Percentiles rank a stretch among this genome's conserved stretches.
These are phyloP conservation scores for Cercospora berteroae DNA, from an alignment of 2,329 filamentous ascomycete species.

Conservation along the genomic window DNA sequence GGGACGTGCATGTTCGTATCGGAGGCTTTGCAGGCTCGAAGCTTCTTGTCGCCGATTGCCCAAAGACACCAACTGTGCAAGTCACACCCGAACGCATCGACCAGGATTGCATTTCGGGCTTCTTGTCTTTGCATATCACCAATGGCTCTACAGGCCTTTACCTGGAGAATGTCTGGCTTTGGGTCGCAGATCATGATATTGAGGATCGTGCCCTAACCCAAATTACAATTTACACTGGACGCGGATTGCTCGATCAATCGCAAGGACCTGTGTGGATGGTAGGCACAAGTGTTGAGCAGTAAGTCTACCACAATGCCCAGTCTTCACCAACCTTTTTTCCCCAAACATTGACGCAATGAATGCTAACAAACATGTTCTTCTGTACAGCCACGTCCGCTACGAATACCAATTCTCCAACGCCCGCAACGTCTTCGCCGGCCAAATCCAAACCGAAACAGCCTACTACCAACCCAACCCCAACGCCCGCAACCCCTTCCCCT, in stretches of 20 bases:
- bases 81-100: constrained; percentile 26
- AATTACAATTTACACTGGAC: constrained; percentile 86
- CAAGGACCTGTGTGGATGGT: constrained; percentile 57
- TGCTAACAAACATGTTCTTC: neutral
- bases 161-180: constrained; percentile 88
- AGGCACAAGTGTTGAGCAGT: constrained; percentile 64
- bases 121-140: constrained; percentile 46
- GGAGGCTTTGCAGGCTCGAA: constrained; percentile 53
- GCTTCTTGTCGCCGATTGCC: constrained; percentile 45
- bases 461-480: constrained; percentile 81
- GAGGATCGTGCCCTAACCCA: constrained; percentile 69
- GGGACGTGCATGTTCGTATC: constrained; percentile 55
- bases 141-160: constrained; percentile 62
- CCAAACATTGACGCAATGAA: no score
- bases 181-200: constrained; percentile 86
- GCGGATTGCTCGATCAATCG: constrained; percentile 80
- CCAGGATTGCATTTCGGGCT: constrained; percentile 34
- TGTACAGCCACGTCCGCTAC: constrained; percentile 51
- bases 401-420: constrained; percentile 84
- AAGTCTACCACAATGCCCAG: neutral
- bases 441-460: constrained; percentile 84
- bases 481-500: constrained; percentile 64
- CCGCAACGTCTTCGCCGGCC: constrained; percentile 73
- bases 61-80: constrained; percentile 31
- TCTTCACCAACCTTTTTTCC: no score